Evolutionary conservation across 805 yeast species (phyloP).

Genomic region (Saturnispora mendoncae): DNA sequence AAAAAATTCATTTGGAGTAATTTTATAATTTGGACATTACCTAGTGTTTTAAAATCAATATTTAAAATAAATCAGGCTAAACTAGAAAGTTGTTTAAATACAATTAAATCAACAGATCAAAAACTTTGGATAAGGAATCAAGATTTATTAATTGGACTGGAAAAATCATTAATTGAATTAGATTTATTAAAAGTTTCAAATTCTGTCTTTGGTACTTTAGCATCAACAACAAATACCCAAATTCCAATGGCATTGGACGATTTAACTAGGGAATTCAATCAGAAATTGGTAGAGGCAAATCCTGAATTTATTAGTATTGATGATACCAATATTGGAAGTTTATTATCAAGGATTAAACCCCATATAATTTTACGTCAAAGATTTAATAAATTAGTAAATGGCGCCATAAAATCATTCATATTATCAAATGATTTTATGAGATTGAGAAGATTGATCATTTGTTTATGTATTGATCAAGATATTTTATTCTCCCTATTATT

Average conservation of each 20-base stretch:
- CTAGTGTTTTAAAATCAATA: constrained; percentile 17
- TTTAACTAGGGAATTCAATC: constrained; percentile 14
- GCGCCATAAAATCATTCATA: constrained; percentile 31
- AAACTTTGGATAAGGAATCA: constrained; percentile 11
- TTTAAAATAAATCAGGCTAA: constrained; percentile 27
- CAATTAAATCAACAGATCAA: constrained; percentile 18
- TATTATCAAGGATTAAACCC: constrained; percentile 39
- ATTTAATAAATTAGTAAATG: constrained; percentile 30
- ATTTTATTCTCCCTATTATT: constrained; percentile 37
- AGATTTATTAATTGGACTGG: constrained; percentile 14
- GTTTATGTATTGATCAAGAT: constrained; percentile 37
- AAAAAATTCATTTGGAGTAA: constrained; percentile 22
- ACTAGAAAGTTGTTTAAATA: constrained; percentile 16
- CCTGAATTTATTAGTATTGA: constrained; percentile 43
- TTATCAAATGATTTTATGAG: constrained; percentile 33
- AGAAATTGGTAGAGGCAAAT: constrained; percentile 30
- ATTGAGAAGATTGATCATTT: constrained; percentile 43
- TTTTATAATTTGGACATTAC: constrained; percentile 23
- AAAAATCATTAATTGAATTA: constrained; percentile 16
- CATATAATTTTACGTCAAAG: constrained; percentile 37
- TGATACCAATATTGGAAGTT: constrained; percentile 43
- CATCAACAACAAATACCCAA: neutral
- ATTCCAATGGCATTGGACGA: constrained; percentile 10
- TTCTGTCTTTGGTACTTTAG: constrained; percentile 5
- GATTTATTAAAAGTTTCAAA: constrained; percentile 19